Conservation (phyloP, 2,329 filamentous ascomycete species). For the Colletotrichum eremochloae region DNA sequence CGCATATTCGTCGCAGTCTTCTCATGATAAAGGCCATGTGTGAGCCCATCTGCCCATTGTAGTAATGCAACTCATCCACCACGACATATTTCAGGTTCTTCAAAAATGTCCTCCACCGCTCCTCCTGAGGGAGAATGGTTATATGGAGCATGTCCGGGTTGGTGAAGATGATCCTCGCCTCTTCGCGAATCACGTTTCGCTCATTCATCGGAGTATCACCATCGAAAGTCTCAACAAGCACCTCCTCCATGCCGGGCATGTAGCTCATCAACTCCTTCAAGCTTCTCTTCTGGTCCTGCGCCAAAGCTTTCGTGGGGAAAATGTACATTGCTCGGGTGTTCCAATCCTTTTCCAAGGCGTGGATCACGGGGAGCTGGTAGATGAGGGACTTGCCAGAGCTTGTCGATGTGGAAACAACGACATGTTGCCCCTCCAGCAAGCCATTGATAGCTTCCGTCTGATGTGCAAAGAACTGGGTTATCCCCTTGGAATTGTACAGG, state of each 20-base stretch:
- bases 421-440: slow-evolving; percentile 83
- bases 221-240: slow-evolving; percentile 93
- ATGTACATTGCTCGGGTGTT: slow-evolving; percentile 94
- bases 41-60: slow-evolving; percentile 93
- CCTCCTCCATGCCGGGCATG: slow-evolving; percentile 81
- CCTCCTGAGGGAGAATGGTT: slow-evolving; percentile 92
- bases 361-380: slow-evolving; percentile 92
- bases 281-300: slow-evolving; percentile 92
- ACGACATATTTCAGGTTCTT: slow-evolving; percentile 92
- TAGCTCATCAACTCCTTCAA: slow-evolving; percentile 86
- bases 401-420: slow-evolving; percentile 94
- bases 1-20: slow-evolving; percentile 86
- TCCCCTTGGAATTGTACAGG: slow-evolving; percentile 90
- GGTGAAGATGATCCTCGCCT: slow-evolving; percentile 94
- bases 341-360: slow-evolving; percentile 83
- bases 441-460: slow-evolving; percentile 95
- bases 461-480: slow-evolving; percentile 89
- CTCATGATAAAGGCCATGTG: slow-evolving; percentile 97
- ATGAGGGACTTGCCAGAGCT: slow-evolving; percentile 98
- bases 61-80: slow-evolving; percentile 92
- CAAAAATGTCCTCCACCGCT: slow-evolving; percentile 89
- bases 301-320: slow-evolving; percentile 96
- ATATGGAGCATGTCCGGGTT: slow-evolving; percentile 99
- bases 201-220: slow-evolving; percentile 90
- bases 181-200: slow-evolving; percentile 84